Conservation (phyloP, 2,329 filamentous ascomycete genomes). For the Aspergillus floridensis region DNA sequence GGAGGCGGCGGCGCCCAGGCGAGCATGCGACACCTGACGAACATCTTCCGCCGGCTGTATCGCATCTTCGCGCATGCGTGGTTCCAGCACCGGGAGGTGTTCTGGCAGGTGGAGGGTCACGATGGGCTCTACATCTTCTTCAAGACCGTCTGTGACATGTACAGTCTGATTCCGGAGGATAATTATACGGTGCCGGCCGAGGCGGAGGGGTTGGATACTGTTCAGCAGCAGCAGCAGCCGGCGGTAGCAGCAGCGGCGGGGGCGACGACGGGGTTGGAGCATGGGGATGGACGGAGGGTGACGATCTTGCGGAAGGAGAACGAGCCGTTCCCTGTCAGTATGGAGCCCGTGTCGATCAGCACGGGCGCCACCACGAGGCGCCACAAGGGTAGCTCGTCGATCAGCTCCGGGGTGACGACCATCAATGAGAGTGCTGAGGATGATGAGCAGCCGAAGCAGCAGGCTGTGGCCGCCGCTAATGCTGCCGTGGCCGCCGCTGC, state of each 20-base stretch:
- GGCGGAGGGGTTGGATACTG: conserved; percentile 74
- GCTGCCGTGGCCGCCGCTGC: conserved; percentile 4
- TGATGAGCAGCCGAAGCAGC: conserved; percentile 42
- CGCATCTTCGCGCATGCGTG: conserved; percentile 97
- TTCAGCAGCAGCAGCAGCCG: conserved; percentile 21
- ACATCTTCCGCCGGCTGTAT: conserved; percentile 91
- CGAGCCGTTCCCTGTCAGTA: conserved; percentile 23
- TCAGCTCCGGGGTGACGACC: conserved; percentile 73
- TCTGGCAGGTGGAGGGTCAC: conserved; percentile 87
- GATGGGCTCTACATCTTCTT: conserved; percentile 96
- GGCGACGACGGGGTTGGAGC: conserved; percentile 18
- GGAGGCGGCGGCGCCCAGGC: conserved; percentile 42
- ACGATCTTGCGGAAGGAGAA: conserved; percentile 38
- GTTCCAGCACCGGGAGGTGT: conserved; percentile 95
- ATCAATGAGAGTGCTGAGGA: conserved; percentile 84
- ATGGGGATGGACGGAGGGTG: conserved; percentile 30
- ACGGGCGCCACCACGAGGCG: conserved; percentile 72
- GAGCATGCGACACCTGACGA: conserved; percentile 70
- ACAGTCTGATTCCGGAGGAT: conserved; percentile 83
- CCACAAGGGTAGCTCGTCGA: conserved; percentile 78
- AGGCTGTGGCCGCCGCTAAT: conserved; percentile 15
- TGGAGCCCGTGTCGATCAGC: conserved; percentile 50
- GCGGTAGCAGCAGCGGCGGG: conserved; percentile 8
- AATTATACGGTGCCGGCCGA: conserved; percentile 95
- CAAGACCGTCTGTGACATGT: conserved; percentile 93